These are phyloP conservation scores for Malassezia sympodialis DNA, from an alignment of 1,284 basidiomycete species.

Conservation along the genomic window DNA sequence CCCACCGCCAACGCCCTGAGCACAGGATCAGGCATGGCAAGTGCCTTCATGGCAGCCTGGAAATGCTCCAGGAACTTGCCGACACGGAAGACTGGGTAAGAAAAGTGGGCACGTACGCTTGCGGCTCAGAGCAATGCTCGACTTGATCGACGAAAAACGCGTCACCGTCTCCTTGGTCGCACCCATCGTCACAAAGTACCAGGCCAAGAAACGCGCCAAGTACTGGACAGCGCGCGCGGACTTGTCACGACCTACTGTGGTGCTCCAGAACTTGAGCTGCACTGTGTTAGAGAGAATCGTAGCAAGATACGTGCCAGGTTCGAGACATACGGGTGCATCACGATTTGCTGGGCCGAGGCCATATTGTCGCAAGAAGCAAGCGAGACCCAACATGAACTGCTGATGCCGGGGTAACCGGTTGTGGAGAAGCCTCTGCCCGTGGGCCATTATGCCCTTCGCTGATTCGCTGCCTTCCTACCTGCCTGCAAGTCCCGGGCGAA, in stretches of 20 bases:
- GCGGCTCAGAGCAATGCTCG: constrained; percentile 49
- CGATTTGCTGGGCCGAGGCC: constrained; percentile 46
- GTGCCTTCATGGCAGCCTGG: constrained; percentile 76
- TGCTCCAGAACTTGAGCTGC: constrained; percentile 46
- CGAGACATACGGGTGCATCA: constrained; percentile 45
- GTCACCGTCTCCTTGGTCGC: constrained; percentile 50
- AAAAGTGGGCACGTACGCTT: constrained; percentile 42
- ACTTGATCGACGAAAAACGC: constrained; percentile 49
- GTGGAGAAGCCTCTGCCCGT: background rate
- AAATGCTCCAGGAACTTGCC: constrained; percentile 91
- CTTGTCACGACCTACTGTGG: constrained; percentile 53
- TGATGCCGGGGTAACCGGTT: background rate
- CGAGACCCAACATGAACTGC: background rate
- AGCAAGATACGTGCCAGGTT: constrained; percentile 25
- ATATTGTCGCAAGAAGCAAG: constrained; percentile 17
- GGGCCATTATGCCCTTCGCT: background rate
- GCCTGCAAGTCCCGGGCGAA: background rate
- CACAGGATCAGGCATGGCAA: constrained; percentile 56
- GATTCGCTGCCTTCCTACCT: background rate
- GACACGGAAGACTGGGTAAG: constrained; percentile 66
- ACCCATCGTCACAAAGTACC: constrained; percentile 54
- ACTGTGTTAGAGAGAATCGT: background rate
- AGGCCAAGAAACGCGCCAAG: constrained; percentile 78
- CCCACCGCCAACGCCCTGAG: constrained; percentile 73
- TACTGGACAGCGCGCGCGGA: constrained; percentile 85